Evolutionary conservation across 129 eudicot genomes (phyloP), one percentile per base, ranked within the genome.

Genomic region (Chrysanthemum lavandulifolium): DNA sequence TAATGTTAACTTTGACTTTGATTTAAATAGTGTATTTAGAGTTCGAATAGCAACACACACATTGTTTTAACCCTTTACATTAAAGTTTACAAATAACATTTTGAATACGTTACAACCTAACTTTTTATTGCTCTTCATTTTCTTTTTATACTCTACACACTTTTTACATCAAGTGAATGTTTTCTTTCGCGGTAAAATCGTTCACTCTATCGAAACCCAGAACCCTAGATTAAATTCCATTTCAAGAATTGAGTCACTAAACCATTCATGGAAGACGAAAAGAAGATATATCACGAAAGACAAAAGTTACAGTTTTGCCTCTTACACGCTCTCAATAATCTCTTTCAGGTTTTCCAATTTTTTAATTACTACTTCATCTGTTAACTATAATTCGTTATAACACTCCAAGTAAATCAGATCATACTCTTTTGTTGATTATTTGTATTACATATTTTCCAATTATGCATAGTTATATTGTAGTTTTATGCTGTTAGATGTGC

Each of bases 261-360:
- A 64, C n/a, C 18, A 47, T 61, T 54, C 25, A 87, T 86, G 92
- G 89, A 53, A 52, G 73, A 67, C 9, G 69, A 83, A 49, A 69
- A 71, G 78, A 75, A 65, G 36, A 74, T 95, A 73, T 95, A 90
- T 79, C 99, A 95, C 50, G 98, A 94, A 81, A 82, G 75, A 55
- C 99, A 95, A 75, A 90, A 74, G 74, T 79, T 90, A 68, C 99
- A 95, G 33, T 86, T 95, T 73, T 90, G 99, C 74, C 90, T 90
- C 55, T 80, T 95, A 50, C 99, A 95, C 80, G 77, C 97, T 71
- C 97, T 95, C 79, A 95, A 95, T 80, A 95, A 95, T 82, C 99
- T 95, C 60, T 95, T 90, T 84, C 99, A 95, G 97, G 99, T 95
- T 19, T 19, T 19, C 21, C 21, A 19, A 19, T 19, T 19, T 19